phyloP scores from a whole-genome alignment of 345 rosid species.

The Lumnitzera littorea region DNA sequence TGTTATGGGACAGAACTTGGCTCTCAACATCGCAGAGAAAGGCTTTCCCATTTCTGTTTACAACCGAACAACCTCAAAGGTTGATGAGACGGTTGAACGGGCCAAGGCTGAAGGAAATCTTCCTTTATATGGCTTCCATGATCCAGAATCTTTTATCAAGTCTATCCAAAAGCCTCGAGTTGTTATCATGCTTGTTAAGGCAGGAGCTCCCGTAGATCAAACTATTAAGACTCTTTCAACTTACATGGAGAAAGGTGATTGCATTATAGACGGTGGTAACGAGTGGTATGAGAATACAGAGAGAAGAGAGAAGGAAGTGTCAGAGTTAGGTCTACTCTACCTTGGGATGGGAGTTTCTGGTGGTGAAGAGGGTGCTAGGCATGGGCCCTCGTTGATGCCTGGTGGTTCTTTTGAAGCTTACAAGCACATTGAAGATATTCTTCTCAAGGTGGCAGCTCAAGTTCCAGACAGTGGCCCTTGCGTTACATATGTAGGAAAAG shows the following conservation, averaged over 20 bases:
- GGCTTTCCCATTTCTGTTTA: conserved; percentile 96
- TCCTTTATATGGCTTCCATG: conserved; percentile 77
- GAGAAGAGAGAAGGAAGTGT: conserved; percentile 69
- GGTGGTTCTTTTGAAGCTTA: conserved; percentile 89
- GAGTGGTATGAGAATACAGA: conserved; percentile 98
- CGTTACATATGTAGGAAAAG: conserved; percentile 80
- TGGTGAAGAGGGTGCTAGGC: conserved; percentile 95
- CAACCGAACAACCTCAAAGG: conserved; percentile 83
- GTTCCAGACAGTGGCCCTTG: conserved; percentile 92
- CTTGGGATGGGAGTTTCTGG: conserved; percentile 98
- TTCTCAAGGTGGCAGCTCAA: conserved; percentile 92
- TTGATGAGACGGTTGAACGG: conserved; percentile 83
- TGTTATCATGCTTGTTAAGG: conserved; percentile 92
- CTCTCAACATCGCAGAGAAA: conserved; percentile 90
- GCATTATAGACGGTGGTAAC: conserved; percentile 94
- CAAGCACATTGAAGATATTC: conserved; percentile 81
- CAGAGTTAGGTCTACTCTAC: conserved; percentile 70
- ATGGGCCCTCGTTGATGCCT: conserved; percentile 94
- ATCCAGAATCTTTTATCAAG: conserved; percentile 68
- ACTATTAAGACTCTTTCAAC: conserved; percentile 83
- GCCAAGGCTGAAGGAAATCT: conserved; percentile 81
- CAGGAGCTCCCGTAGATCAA: conserved; percentile 89
- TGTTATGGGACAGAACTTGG: conserved; percentile 97
- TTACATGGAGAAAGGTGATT: conserved; percentile 86
- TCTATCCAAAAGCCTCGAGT: conserved; percentile 91